Conservation (phyloP, 345 rosid genomes). For the Orychophragmus violaceus region DNA sequence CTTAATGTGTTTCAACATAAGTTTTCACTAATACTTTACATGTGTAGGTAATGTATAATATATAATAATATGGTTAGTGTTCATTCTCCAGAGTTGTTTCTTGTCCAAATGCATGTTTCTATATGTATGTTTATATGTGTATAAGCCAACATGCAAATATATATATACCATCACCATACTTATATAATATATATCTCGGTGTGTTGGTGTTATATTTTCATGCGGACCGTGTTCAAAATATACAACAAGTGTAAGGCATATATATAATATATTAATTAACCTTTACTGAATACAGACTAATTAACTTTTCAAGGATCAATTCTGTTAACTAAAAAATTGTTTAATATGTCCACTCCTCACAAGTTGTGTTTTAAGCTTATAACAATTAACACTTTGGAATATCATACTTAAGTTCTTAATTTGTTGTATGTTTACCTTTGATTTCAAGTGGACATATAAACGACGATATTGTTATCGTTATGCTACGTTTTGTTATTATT, state of each 20-base stretch:
- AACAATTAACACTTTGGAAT: slow-evolving; percentile 20
- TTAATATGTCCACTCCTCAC: slow-evolving; percentile 9
- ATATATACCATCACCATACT: not conserved
- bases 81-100: slow-evolving; percentile 5
- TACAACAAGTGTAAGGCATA: not conserved
- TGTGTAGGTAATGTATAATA: slow-evolving; percentile 8
- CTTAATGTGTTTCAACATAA: not conserved
- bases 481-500: not conserved
- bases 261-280: not conserved
- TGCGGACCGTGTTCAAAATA: not conserved
- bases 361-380: slow-evolving; percentile 17
- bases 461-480: slow-evolving; percentile 4
- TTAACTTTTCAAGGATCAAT: not conserved
- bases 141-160: not conserved
- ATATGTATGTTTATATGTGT: not conserved
- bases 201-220: not conserved
- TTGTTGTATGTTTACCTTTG: slow-evolving; percentile 12
- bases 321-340: not conserved
- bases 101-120: slow-evolving; percentile 6
- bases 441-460: slow-evolving; percentile 10
- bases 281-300: not conserved
- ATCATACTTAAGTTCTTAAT: slow-evolving; percentile 2
- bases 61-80: not conserved
- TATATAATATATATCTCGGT: not conserved
- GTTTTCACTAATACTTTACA: not conserved